Percentiles rank a stretch among this genome's conserved stretches.
These are phyloP conservation scores for Triticum turgidum DNA, from an alignment of 176 grass and related monocot genomes.

Conservation along the genomic window DNA sequence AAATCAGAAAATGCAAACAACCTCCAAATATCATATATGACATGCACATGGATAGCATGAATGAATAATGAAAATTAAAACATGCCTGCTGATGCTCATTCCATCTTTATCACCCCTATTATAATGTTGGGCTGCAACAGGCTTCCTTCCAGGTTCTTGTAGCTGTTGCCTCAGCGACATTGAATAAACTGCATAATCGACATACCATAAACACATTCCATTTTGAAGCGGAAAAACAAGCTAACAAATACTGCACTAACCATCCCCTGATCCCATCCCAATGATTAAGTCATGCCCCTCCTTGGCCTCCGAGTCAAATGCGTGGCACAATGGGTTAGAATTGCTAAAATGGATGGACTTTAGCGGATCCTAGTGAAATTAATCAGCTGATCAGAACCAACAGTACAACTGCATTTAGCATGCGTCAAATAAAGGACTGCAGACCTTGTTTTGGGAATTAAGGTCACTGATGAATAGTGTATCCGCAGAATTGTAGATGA, in stretches of 20 bases:
- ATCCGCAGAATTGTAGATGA: conserved; percentile 83
- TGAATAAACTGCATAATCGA: conserved; percentile 71
- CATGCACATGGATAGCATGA: not conserved
- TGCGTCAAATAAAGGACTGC: conserved; percentile 10
- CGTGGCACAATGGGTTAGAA: conserved; percentile 77
- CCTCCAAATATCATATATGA: not conserved
- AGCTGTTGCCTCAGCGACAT: conserved; percentile 96
- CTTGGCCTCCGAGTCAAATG: conserved; percentile 85
- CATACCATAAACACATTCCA: not conserved
- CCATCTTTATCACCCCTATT: conserved; percentile 94
- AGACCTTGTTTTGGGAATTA: conserved; percentile 92
- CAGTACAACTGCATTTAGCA: not conserved
- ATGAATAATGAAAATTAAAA: conserved; percentile 28
- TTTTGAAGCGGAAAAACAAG: conserved; percentile 19
- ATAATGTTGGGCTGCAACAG: conserved; percentile 78
- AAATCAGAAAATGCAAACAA: not conserved
- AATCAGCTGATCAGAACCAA: conserved; percentile 30
- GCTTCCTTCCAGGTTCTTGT: conserved; percentile 95
- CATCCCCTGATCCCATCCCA: conserved; percentile 88
- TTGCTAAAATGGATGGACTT: conserved; percentile 96
- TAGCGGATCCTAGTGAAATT: conserved; percentile 72
- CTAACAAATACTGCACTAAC: conserved; percentile 36
- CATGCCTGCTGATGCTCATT: conserved; percentile 67
- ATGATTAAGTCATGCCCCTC: conserved; percentile 92
- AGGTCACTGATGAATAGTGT: conserved; percentile 92